Percentiles rank a stretch among this genome's conserved stretches.
Evolutionary conservation across 129 eudicot species (phyloP).

Genomic region (Tanacetum coccineum): DNA sequence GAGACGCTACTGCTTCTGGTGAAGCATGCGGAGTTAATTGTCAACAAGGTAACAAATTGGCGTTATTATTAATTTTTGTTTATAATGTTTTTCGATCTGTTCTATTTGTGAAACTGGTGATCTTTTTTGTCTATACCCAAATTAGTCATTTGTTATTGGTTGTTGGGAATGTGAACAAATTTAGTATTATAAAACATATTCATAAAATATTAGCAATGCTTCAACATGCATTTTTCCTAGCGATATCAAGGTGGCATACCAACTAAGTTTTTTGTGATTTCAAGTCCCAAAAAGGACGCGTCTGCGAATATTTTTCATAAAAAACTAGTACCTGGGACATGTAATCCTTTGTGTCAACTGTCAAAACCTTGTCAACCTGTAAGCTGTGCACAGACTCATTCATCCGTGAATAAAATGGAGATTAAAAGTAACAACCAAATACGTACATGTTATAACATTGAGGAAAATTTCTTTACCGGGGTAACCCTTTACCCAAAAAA

Average conservation of each 20-base stretch:
- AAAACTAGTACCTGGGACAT: no score
- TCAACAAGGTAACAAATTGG: slow-evolving; percentile 66
- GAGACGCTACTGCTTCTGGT: slow-evolving; percentile 88
- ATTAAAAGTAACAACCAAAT: neutral
- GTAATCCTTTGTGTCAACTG: no score
- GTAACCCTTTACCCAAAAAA: no score
- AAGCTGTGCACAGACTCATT: neutral
- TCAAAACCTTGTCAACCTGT: no score
- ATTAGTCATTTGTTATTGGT: neutral
- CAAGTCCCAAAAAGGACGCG: no score
- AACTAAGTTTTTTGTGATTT: no score
- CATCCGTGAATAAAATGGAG: slow-evolving; percentile 10
- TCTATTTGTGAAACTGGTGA: neutral
- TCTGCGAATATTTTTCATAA: no score
- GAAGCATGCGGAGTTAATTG: slow-evolving; percentile 95
- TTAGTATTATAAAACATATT: neutral
- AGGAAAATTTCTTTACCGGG: no score
- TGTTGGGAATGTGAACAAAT: neutral
- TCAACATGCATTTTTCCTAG: no score
- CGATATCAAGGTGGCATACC: no score
- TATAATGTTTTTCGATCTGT: neutral
- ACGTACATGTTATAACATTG: neutral
- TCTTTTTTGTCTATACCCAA: neutral
- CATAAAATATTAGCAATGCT: neutral
- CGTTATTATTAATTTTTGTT: no score